Base-by-base conservation (phyloP, 2,329 filamentous ascomycete genomes). In the Talaromyces sp. region DNA sequence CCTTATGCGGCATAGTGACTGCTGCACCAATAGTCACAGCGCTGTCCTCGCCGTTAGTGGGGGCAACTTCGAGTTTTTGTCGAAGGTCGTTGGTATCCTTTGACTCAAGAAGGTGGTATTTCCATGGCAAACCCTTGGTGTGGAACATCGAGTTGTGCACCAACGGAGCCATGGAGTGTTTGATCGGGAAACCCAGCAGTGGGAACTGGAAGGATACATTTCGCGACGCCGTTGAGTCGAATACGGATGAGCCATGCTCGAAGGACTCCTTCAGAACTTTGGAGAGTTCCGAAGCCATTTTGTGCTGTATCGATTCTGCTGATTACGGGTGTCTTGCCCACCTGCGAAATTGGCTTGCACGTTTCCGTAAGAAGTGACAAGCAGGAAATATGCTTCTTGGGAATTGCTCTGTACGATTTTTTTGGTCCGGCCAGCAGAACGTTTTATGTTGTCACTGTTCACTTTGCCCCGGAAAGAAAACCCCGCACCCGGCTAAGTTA, bases 1-100 rank as follows among this genome's bases (percentile, higher is more conserved):
- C 83, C 73, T 92, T 92, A 77, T 90, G 85, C 0, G 89, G 89
- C 89, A 92, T 92, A 17, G 89, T 92, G 31, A 92, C 85, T 1
- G 86, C 83, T 26, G 85, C 82, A 51, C 86, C 86, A 83, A 72
- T 67, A 29, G 56, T 61, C 9, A 50, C 41, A 24, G 43, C 8
- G 43, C 43, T 24, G 3, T 46, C 43, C 9, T 46, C 8, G 3
- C 54, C 32, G 29, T 10, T 17, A 10, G 31, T 12, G 12, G 55
- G 31, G 6, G 60, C 48, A 3, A 46, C 29, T 19, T 58, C 35
- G 10, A 64, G 41, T 11, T 52, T 50, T 12, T 46, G 21, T 3
- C 63, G 31, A 8, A 63, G 54, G 35, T 61, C 57, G 24, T 55
- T 35, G 5, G 41, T 56, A 8, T 56, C 43, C 43, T 41, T 58